A percentile compares a stretch with the other conserved stretches of the same genome.
These are phyloP conservation scores for Ophiostoma quercus DNA, from an alignment of 2,329 filamentous ascomycete species.

Conservation along the genomic window DNA sequence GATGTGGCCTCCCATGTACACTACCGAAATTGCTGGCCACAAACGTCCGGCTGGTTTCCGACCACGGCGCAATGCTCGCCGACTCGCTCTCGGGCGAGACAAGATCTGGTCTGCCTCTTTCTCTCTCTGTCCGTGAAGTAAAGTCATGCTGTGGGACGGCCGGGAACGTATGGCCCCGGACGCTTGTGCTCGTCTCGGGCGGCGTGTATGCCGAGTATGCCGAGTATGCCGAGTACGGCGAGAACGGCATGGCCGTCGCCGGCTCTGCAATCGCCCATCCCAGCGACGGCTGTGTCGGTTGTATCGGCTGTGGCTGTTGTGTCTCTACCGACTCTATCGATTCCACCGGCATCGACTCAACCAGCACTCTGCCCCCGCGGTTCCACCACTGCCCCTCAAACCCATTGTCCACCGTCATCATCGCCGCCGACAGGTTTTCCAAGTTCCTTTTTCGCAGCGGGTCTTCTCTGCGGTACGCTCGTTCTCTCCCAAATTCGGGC, in stretches of 20 bases:
- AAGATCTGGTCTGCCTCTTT: not conserved
- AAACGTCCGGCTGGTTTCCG: not conserved
- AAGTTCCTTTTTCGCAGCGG: slow-evolving; percentile 36
- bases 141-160: not conserved
- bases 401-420: slow-evolving; percentile 54
- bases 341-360: no score
- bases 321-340: not conserved
- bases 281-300: not conserved
- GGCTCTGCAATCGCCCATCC: slow-evolving; percentile 8
- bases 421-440: slow-evolving; percentile 46
- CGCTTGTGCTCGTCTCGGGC: not conserved
- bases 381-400: slow-evolving; percentile 57
- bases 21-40: not conserved
- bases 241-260: not conserved
- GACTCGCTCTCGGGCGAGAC: slow-evolving; percentile 26
- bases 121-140: not conserved
- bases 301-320: not conserved
- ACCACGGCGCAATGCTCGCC: slow-evolving; percentile 28
- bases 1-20: not conserved
- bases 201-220: not conserved
- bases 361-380: slow-evolving; percentile 35
- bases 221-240: not conserved
- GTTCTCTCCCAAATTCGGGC: no score
- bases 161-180: not conserved
- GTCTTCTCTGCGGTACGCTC: not conserved